Base-by-base conservation (phyloP, 371 early-diverging fungal genomes). In the Zychaea mexicana region DNA sequence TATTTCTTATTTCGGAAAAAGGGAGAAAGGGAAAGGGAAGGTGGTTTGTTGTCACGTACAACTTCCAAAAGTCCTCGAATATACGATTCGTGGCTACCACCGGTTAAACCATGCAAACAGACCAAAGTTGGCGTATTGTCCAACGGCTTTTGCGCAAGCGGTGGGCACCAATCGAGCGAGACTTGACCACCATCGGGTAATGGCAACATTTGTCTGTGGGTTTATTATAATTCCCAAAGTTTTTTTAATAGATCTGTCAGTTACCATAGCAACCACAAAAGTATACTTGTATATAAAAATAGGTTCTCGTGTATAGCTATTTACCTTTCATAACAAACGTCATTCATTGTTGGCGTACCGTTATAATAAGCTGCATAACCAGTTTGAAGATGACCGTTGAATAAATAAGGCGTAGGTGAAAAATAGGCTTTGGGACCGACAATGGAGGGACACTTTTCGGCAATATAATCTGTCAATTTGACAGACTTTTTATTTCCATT, bases 91-190 rank as follows among this genome's bases (percentile, higher is more conserved):
- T 92, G 90, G 39, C 88, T 79, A 33, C 96, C 95, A 27, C 98
- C 98, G 0, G 95, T 95, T 60, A 97, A 76, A 7, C 98, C 96
- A 76, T 95, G 96, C 19, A 94, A 77, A 31, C 94, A 77, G 0
- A 97, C 83, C 27, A 94, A 70, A 10, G 87, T 90, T 1, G 94
- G 89, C 39, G 81, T 85, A 65, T 83, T 76, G 57, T 82, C 82
- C 5, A 74, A 73, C 17, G 87, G 81, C 68, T 81, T 30, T 52
- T 72, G 19, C 79, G 70, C 26, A 79, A 79, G 3, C 52, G 68
- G 8, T 39, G 89, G 89, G 6, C 85, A 74, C 97, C 96, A 97
- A 78, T 97, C 98, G 31, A 97, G 67, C 2, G 96, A 87, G 27
- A 95, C 70, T 31, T 87, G 84, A 42, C 96, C 98, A 9, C 95